Conservation (phyloP, 805 yeast species). For the Ogataea salicorniae region DNA sequence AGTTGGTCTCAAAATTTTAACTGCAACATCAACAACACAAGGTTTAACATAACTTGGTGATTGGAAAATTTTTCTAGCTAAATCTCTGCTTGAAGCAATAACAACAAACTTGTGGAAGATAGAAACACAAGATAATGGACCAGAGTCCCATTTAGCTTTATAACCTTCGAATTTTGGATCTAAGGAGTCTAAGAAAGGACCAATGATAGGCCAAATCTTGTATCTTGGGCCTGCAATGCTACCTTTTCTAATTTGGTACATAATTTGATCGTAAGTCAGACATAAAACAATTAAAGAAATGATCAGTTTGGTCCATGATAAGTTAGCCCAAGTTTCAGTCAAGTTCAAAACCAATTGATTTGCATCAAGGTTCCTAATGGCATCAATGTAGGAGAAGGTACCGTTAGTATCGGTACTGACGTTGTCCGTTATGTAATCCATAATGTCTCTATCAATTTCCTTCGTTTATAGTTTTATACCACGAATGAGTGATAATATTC, state of each 20-base stretch:
- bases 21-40: conserved; percentile 96
- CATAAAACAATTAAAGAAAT: conserved; percentile 42
- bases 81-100: conserved; percentile 82
- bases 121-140: conserved; percentile 93
- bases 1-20: conserved; percentile 86
- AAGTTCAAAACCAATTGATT: no score
- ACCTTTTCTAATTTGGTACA: conserved; percentile 78
- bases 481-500: no score
- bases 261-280: conserved; percentile 67
- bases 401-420: no score
- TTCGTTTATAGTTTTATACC: no score
- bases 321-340: conserved; percentile 8
- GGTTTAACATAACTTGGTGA: conserved; percentile 90
- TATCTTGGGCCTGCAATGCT: conserved; percentile 82
- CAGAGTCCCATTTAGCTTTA: conserved; percentile 88
- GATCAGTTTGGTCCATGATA: conserved; percentile 52
- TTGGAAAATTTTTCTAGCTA: conserved; percentile 80
- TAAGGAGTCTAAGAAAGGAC: conserved; percentile 90
- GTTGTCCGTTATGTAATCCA: no score
- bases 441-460: no score
- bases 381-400: no score
- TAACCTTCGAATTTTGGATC: conserved; percentile 96
- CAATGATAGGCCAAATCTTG: conserved; percentile 92
- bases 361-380: no score
- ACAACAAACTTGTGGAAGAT: conserved; percentile 97